Base-by-base conservation (phyloP, 352 stramenopile genomes). In the Elongisporangium senticosum region DNA sequence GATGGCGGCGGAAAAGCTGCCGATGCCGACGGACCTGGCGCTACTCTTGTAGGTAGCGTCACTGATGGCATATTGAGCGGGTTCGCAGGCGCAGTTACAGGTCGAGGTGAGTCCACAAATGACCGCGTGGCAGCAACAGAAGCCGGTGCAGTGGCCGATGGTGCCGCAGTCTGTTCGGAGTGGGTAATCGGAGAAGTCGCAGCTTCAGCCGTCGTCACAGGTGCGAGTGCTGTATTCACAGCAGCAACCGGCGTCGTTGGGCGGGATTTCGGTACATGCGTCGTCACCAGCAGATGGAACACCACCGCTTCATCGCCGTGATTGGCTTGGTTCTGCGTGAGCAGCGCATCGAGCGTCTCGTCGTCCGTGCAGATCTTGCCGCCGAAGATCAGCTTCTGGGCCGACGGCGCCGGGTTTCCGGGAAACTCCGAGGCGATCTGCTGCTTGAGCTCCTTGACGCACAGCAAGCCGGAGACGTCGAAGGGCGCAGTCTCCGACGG, bases 311-410 rank as follows among this genome's bases (percentile, higher is more conserved):
- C 70, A 14, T 71, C 67, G 5, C 15, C 40, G 5, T 74, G 64
- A 21, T 61, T 66, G 49, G 63, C 68, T 57, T 86, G 73, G 51
- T 78, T 68, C 54, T 77, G 63, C 28, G 61, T 58, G 39, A 89
- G 64, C 40, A 89, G 59, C 22, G 67, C 68, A 13, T 59, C 61
- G 24, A 95, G 69, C 52, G 62, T 61, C 54, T 88, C 67, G 19
- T 65, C 59, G 60, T 95, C 82, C 24, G 68, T 62, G 70, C 85
- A 95, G 61, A 95, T 87, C 71, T 95, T 93, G 67, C 86, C 86
- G 37, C 83, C 86, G 37, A 95, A 95, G 50, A 95, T 95, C 60
- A 95, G 75, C 50, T 91, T 90, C 67, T 95, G 86, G 51, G 80
- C 63, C 49, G 71, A 65, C 0, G 82, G 68, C 23, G 65, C 22